Evolutionary conservation across 164 flowering plant species (phyloP).

Genomic region (Buxus sempervirens): DNA sequence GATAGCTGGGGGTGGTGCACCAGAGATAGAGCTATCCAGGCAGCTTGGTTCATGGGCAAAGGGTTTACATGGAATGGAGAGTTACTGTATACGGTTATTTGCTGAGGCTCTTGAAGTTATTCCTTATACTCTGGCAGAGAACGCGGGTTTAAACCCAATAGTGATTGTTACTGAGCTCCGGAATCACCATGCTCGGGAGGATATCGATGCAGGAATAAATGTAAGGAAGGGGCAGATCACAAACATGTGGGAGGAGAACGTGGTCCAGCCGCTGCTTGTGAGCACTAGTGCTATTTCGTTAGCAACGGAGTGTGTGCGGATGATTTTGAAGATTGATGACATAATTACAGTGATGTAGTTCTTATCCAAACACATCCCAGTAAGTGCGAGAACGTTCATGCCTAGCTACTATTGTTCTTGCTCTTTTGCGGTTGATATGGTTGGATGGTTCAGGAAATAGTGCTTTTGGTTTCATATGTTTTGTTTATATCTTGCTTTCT

Average conservation of each 20-base stretch:
- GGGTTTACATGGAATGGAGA: constrained; percentile 94
- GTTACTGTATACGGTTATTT: constrained; percentile 74
- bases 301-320: constrained; percentile 93
- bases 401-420: background rate
- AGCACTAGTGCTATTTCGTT: constrained; percentile 87
- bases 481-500: too few species aligned
- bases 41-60: constrained; percentile 96
- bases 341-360: constrained; percentile 86
- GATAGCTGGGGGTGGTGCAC: constrained; percentile 99
- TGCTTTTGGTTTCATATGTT: too few species aligned
- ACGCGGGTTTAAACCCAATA: constrained; percentile 94
- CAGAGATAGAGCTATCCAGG: constrained; percentile 92
- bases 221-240: constrained; percentile 98
- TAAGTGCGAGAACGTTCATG: background rate
- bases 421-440: too few species aligned
- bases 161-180: constrained; percentile 89
- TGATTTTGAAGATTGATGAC: constrained; percentile 99
- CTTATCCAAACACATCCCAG: background rate
- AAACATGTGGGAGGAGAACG: constrained; percentile 95
- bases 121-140: constrained; percentile 92
- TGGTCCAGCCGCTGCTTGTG: constrained; percentile 97
- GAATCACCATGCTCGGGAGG: constrained; percentile 93
- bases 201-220: constrained; percentile 92
- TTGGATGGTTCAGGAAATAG: too few species aligned
- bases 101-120: constrained; percentile 94